Evolutionary conservation across 371 early-diverging fungal genomes (phyloP).

Genomic region (Batrachochytrium dendrobatidis): DNA sequence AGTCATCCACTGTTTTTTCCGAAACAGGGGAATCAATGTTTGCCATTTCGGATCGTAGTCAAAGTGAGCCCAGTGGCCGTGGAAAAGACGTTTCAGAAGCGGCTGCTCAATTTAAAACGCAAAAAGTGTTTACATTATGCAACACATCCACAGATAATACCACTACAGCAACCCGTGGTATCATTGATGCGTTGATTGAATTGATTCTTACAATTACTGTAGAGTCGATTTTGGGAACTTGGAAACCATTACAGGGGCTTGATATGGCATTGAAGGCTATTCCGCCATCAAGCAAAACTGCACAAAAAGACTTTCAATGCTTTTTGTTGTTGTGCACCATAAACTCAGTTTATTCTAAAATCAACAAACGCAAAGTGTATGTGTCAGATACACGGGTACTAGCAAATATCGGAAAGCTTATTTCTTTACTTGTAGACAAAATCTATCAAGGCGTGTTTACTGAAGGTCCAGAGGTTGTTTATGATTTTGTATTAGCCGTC

Average conservation of each 20-base stretch:
- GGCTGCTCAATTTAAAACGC: background rate
- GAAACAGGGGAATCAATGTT: background rate
- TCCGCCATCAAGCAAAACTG: conserved; percentile 10
- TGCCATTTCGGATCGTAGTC: background rate
- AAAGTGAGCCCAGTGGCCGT: background rate
- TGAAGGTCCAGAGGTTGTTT: conserved; percentile 5
- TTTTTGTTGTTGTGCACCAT: conserved; percentile 14
- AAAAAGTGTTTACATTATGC: background rate
- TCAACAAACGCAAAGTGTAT: conserved; percentile 6
- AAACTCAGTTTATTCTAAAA: conserved; percentile 3
- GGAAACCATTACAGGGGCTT: conserved; percentile 16
- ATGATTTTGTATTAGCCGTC: conserved; percentile 2
- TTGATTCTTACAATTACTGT: conserved; percentile 13
- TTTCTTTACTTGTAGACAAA: conserved; percentile 58
- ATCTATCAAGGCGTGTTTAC: conserved; percentile 41
- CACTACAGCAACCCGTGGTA: background rate
- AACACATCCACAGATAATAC: conserved; percentile 6
- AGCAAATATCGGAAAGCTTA: conserved; percentile 48
- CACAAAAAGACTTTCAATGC: conserved; percentile 8
- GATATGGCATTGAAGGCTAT: conserved; percentile 11
- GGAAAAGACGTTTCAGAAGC: too few relatives aligned
- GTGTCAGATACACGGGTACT: conserved; percentile 29
- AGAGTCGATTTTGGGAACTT: conserved; percentile 19
- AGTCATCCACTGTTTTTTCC: background rate
- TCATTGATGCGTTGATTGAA: conserved; percentile 6